Conservation (phyloP, 805 yeast genomes). For the Clavispora vitiphila region DNA sequence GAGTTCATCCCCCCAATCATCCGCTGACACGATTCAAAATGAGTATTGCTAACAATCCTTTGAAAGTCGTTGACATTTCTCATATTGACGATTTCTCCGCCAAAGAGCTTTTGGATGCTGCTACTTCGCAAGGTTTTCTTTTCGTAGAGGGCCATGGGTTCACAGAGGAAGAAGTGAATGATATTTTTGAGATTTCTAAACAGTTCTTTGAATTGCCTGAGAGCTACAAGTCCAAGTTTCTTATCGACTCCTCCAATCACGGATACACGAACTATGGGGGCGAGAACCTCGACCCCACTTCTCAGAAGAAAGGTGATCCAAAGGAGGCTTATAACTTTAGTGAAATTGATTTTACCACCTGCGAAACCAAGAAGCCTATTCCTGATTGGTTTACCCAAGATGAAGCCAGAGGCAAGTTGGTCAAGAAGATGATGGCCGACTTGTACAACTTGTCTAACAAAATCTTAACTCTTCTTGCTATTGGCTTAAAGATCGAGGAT, state of each 20-base stretch:
- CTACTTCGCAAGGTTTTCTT: conserved; percentile 59
- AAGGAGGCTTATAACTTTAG: conserved; percentile 71
- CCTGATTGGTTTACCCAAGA: conserved; percentile 48
- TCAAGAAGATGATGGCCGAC: conserved; percentile 35
- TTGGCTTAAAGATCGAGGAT: conserved; percentile 59
- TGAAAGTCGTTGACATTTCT: conserved; percentile 57
- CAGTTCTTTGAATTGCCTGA: conserved; percentile 48
- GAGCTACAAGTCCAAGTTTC: conserved; percentile 44
- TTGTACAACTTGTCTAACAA: conserved; percentile 46
- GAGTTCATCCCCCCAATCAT: too few relatives aligned
- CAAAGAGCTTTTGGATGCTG: conserved; percentile 50
- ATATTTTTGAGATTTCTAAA: conserved; percentile 44
- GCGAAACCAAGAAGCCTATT: conserved; percentile 32
- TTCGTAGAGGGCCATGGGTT: conserved; percentile 68
- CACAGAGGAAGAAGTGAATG: conserved; percentile 48
- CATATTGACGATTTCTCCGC: conserved; percentile 40
- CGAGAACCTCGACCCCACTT: conserved; percentile 43
- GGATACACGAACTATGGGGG: conserved; percentile 56
- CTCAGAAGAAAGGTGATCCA: conserved; percentile 47
- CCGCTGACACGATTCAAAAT: too few relatives aligned
- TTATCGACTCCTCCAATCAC: conserved; percentile 52
- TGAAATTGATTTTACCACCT: conserved; percentile 45
- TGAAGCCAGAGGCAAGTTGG: conserved; percentile 35
- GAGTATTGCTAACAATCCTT: conserved; percentile 33
- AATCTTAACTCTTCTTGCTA: conserved; percentile 53